Evolutionary conservation across 2,329 filamentous ascomycete species (phyloP).

Genomic region (Colletotrichum neosansevieriae): DNA sequence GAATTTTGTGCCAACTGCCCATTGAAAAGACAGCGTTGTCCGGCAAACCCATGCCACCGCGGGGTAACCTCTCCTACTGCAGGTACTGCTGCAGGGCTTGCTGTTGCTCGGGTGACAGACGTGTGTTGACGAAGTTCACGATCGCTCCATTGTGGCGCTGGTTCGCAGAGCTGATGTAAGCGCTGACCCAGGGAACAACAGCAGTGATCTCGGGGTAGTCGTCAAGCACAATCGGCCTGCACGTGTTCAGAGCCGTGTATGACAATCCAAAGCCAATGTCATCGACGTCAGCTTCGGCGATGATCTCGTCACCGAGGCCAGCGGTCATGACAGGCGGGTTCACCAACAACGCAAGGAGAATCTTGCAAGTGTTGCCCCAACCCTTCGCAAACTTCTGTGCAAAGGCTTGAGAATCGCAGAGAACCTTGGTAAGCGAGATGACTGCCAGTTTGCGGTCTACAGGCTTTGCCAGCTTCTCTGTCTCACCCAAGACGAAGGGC

Average conservation of each 20-base stretch:
- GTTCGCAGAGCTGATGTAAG: constrained; percentile 83
- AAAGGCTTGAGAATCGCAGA: constrained; percentile 88
- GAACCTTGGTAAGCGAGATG: constrained; percentile 90
- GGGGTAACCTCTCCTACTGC: constrained; percentile 47
- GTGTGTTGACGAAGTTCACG: constrained; percentile 76
- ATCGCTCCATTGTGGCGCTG: constrained; percentile 78
- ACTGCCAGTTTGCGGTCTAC: constrained; percentile 94
- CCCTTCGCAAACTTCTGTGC: constrained; percentile 86
- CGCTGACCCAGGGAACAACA: constrained; percentile 85
- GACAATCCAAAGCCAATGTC: constrained; percentile 95
- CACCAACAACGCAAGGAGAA: constrained; percentile 88
- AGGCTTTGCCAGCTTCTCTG: constrained; percentile 87
- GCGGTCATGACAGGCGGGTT: constrained; percentile 80
- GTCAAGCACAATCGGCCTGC: constrained; percentile 79
- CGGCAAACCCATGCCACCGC: constrained; percentile 24
- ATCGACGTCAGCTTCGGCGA: constrained; percentile 91
- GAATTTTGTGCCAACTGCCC: constrained; percentile 29
- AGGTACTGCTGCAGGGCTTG: constrained; percentile 65
- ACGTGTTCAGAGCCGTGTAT: constrained; percentile 93
- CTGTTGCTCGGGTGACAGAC: constrained; percentile 73
- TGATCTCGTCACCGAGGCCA: constrained; percentile 78
- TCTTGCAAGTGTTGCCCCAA: constrained; percentile 90
- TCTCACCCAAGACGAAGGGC: constrained; percentile 86
- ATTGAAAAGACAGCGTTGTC: constrained; percentile 30
- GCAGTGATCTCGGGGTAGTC: constrained; percentile 88